Base-by-base conservation (phyloP, 2,329 filamentous ascomycete species). In the Lachnellula occidentalis region DNA sequence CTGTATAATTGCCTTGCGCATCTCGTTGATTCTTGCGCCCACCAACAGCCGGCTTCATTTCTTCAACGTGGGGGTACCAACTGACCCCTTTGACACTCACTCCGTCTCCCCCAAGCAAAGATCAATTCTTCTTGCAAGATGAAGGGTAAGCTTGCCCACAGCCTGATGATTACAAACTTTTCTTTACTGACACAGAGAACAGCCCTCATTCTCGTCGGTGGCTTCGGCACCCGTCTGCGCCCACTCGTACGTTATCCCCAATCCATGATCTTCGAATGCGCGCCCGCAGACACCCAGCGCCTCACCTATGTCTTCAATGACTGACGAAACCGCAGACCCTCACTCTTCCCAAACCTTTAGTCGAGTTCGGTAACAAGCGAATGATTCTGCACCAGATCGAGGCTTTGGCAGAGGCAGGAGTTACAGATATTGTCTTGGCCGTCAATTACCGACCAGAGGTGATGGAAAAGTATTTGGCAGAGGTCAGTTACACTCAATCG, bases 341-440 rank as follows among this genome's bases (percentile, higher is more conserved):
- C 70, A 96, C 94, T 50, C 88, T 96, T 64, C 92, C 92, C 59
- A 99, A 97, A 76, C 92, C 94, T 63, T 82, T 99, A 65, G 94
- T 99, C 69, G 92, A 99, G 77, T 99, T 99, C 70, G 91, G 85
- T 71, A 99, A 99, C 82, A 92, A 94, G 77, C 94, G 92, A 72
- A 99, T 99, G 92, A 97, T 99, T 74, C 82, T 95, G 69, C 92
- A 97, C 76, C 92, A 99, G 77, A 90, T 99, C 67, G 91, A 96
- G 77, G 91, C 90, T 63, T 82, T 99, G 64, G 92, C 94, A 65
- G 87, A 86, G 57, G 92, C 91, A 56, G 92, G 92, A 72, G 94
- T 97, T 62, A 97, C 90, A 59, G 92, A 97, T 77, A 95, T 99
- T 69, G 92, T 99, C 53, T 84, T 99, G 55, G 92, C 94, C 59